Evolutionary conservation across 2,329 filamentous ascomycete genomes (phyloP).

Genomic region (Stachybotrys chartarum): DNA sequence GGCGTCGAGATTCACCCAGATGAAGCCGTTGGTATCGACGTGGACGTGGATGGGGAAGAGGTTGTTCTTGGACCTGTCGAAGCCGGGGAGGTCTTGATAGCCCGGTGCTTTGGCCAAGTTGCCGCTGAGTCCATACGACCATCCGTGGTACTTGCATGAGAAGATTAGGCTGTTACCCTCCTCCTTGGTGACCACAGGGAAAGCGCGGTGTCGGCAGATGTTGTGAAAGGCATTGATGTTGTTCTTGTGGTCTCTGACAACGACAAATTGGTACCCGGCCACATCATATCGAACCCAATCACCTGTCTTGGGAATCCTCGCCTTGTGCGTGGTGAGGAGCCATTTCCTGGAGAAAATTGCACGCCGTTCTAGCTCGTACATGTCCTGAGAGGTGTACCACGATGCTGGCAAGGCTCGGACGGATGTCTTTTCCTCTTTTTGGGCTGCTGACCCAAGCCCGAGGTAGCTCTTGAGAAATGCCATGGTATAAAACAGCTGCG

Average conservation of each 20-base stretch:
- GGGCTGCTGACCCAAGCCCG: constrained; percentile 20
- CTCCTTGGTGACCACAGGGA: constrained; percentile 45
- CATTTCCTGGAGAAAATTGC: constrained; percentile 51
- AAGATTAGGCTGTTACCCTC: constrained; percentile 45
- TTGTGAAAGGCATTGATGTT: constrained; percentile 56
- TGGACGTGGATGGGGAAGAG: constrained; percentile 49
- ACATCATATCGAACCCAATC: constrained; percentile 50
- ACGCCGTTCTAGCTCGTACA: constrained; percentile 50
- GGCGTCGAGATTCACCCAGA: constrained; percentile 52
- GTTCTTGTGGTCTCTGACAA: constrained; percentile 40
- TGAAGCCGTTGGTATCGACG: constrained; percentile 45
- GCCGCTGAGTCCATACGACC: constrained; percentile 52
- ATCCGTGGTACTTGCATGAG: constrained; percentile 55
- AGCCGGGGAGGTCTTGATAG: constrained; percentile 47
- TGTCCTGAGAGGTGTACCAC: constrained; percentile 45
- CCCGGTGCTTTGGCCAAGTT: constrained; percentile 53
- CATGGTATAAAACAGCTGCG: constrained; percentile 9
- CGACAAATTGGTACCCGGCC: constrained; percentile 48
- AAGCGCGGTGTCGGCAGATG: constrained; percentile 54
- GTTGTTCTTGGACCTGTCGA: constrained; percentile 48
- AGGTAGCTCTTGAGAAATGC: constrained; percentile 29
- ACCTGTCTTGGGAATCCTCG: constrained; percentile 41
- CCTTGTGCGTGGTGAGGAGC: constrained; percentile 47
- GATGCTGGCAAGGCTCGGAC: constrained; percentile 35
- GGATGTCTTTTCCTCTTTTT: constrained; percentile 13